These are phyloP conservation scores for Populus tomentosa DNA, from an alignment of 441 rosid species.

Conservation along the genomic window DNA sequence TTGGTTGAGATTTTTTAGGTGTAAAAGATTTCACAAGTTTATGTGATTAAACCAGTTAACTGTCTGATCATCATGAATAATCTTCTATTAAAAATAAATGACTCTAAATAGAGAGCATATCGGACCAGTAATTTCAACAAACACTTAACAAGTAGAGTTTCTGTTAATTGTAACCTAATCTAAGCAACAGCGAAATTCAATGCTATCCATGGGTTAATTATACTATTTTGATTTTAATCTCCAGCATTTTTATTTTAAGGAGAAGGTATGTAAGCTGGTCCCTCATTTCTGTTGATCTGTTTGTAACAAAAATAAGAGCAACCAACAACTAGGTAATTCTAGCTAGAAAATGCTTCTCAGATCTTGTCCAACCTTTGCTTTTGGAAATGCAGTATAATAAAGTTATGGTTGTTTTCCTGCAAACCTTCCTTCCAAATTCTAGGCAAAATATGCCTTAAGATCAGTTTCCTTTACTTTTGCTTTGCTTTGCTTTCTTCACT, in stretches of 20 bases:
- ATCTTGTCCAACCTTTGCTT: background rate
- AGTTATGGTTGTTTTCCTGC: background rate
- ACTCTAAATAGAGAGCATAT: background rate
- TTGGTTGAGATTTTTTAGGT: too few relatives aligned
- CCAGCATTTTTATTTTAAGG: background rate
- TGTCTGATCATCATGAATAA: too few relatives aligned
- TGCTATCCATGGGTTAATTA: background rate
- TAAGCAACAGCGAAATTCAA: background rate
- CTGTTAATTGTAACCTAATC: background rate
- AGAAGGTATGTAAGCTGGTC: background rate
- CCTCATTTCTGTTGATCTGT: background rate
- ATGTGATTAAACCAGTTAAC: too few relatives aligned
- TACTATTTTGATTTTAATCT: background rate
- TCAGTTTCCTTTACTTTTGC: background rate
- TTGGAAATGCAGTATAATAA: background rate
- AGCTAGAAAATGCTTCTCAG: too few relatives aligned
- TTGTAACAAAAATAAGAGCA: background rate
- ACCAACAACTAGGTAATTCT: background rate
- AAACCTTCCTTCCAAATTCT: background rate
- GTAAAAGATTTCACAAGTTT: too few relatives aligned
- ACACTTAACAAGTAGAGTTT: background rate
- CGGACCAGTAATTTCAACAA: background rate
- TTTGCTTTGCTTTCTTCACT: conserved; percentile 2
- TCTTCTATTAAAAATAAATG: background rate
- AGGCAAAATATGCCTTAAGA: background rate